Evolutionary conservation across 148 eudicot species (phyloP), one percentile per base, ranked within the genome.

Genomic region (Polygonum maritimum): DNA sequence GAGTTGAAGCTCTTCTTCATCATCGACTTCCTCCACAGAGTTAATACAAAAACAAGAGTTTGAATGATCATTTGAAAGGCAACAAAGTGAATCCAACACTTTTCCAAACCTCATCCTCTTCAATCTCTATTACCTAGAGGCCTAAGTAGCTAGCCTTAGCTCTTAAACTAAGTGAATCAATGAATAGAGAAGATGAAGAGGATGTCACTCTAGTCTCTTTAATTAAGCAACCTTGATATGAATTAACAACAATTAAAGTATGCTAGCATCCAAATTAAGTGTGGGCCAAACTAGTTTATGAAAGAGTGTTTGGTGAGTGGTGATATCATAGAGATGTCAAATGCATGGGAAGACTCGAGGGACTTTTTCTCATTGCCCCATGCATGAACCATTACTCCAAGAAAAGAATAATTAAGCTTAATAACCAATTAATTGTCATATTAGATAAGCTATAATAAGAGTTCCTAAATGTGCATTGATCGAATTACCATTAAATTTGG

Each of bases 1-100:
- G 48, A 81, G 78, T 48, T 81, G 83, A 81, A 83, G n/a, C 44
- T 83, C 82, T 31, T 83, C 83, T 13, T 86, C 83, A 70, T 84
- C 87, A 36, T 89, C 89, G 47, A 74, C 83, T 31, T 77, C 81
- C 78, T 84, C 87, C 44, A 79, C 74, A 13, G 89, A 84, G 26
- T 81, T 88, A 13, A 85, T 54, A 81, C 97, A 92, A 55, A 94
- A 86, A 83, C 98, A 94, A 75, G 91, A 84, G 77, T 80, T 84
- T 84, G 89, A 78, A 67, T 22, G 33, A 45, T 83, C 85, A 84
- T 85, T 73, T 76, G 89, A 86, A 55, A 92, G 38, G 69, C 69
- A 76, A 80, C 91, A 87, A 15, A 94, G 83, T 67, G 86, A 81
- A 57, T 91, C 93, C 74, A 94, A 80, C 54, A 88, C 79, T 73